A percentile compares a stretch with the other conserved stretches of the same genome.
phyloP scores from a whole-genome alignment of 2,329 filamentous ascomycete genomes.

The Ciborinia camelliae region DNA sequence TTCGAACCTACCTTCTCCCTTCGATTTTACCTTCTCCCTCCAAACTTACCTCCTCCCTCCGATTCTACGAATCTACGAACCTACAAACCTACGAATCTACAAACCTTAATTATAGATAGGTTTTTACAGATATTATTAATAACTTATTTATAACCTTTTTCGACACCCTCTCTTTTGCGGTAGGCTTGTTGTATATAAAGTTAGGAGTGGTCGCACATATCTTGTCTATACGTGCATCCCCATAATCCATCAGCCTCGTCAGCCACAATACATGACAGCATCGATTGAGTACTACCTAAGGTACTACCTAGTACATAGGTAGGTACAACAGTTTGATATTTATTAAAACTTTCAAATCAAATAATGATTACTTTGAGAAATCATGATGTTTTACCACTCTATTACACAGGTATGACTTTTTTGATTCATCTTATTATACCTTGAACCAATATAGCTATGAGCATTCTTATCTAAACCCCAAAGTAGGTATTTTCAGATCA shows the following conservation, averaged over 20 bases:
- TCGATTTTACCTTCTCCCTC: too few relatives aligned
- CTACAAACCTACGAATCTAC: too few relatives aligned
- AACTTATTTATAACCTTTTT: too few relatives aligned
- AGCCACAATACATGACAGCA: conserved; percentile 11
- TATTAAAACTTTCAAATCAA: neutral
- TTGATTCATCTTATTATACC: conserved; percentile 15
- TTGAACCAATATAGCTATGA: conserved; percentile 4
- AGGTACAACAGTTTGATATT: neutral
- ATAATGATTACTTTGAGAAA: neutral
- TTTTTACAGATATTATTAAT: too few relatives aligned
- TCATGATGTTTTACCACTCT: neutral
- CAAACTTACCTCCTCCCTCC: too few relatives aligned
- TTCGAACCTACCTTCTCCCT: too few relatives aligned
- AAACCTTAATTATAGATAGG: too few relatives aligned
- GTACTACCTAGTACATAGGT: neutral
- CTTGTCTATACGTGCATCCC: conserved; percentile 1
- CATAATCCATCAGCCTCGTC: conserved; percentile 5
- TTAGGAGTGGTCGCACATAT: neutral
- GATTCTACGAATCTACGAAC: too few relatives aligned
- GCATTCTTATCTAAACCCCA: conserved; percentile 1
- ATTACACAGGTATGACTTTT: neutral
- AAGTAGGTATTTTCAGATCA: neutral
- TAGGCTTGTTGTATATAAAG: neutral
- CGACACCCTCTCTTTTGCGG: too few relatives aligned
- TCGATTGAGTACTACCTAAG: too few relatives aligned